Percentiles rank a stretch among this genome's conserved stretches.
Conservation (phyloP, 441 rosid genomes). For the Hypseocharis bilobata region DNA sequence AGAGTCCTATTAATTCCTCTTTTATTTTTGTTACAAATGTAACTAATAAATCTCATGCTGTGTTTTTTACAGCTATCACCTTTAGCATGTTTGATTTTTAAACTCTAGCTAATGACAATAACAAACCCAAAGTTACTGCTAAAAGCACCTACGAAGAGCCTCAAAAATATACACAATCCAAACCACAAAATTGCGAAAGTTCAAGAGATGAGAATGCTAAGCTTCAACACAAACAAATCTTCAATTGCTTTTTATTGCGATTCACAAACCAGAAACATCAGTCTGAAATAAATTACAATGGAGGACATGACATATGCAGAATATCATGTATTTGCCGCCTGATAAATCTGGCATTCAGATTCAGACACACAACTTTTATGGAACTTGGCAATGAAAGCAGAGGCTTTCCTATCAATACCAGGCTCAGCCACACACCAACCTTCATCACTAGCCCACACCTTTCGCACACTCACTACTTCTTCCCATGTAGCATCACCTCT, state of each 20-base stretch:
- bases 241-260: not conserved
- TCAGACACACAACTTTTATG: slow-evolving; percentile 39
- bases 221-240: not conserved
- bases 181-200: not conserved
- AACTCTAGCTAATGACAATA: not conserved
- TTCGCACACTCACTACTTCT: slow-evolving; percentile 28
- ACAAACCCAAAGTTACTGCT: not conserved
- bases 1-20: too few species aligned
- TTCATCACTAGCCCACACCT: slow-evolving; percentile 53
- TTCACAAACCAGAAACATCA: slow-evolving; percentile 1
- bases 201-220: not conserved
- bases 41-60: not conserved
- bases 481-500: slow-evolving; percentile 26
- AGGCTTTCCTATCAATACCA: slow-evolving; percentile 56
- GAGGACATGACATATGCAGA: not conserved
- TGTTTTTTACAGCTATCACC: not conserved
- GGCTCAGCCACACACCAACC: slow-evolving; percentile 49
- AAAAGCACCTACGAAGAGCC: not conserved
- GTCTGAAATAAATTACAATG: not conserved
- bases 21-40: too few species aligned
- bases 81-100: not conserved
- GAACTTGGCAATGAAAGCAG: slow-evolving; percentile 48
- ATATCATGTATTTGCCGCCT: slow-evolving; percentile 4
- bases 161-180: not conserved
- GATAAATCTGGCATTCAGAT: slow-evolving; percentile 26